A percentile compares a stretch with the other conserved stretches of the same genome.
Evolutionary conservation across 2,329 filamentous ascomycete species (phyloP).

Genomic region (Daldinia sp.): DNA sequence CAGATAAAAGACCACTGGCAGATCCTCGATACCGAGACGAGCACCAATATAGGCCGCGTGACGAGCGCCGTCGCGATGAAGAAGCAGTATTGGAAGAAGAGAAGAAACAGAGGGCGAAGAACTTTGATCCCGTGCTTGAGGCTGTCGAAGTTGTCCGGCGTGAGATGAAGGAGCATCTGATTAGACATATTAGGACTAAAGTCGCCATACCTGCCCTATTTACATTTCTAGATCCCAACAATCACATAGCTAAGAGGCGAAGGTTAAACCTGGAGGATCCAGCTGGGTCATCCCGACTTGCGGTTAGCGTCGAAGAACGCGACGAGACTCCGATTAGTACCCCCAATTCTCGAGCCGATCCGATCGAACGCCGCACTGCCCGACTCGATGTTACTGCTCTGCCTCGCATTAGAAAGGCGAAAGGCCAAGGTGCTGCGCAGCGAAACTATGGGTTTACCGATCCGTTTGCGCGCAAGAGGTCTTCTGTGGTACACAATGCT

Average conservation of each 20-base stretch:
- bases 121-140: conserved; percentile 90
- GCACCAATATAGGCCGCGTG: conserved; percentile 71
- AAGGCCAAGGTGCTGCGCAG: conserved; percentile 67
- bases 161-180: conserved; percentile 87
- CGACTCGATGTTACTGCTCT: conserved; percentile 72
- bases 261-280: conserved; percentile 70
- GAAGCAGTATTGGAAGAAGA: conserved; percentile 89
- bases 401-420: conserved; percentile 80
- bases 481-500: conserved; percentile 67
- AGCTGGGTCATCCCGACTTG: conserved; percentile 53
- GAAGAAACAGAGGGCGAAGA: conserved; percentile 85
- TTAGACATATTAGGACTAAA: conserved; percentile 88
- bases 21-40: conserved; percentile 72
- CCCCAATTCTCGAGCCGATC: conserved; percentile 72
- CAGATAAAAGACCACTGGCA: conserved; percentile 50
- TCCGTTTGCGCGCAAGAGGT: conserved; percentile 73
- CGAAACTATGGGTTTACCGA: conserved; percentile 75
- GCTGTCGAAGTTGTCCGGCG: conserved; percentile 82
- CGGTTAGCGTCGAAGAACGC: conserved; percentile 70
- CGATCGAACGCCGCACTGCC: conserved; percentile 70
- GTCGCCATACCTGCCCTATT: conserved; percentile 85
- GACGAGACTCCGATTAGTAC: conserved; percentile 74
- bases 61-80: conserved; percentile 79
- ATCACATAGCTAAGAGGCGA: conserved; percentile 82
- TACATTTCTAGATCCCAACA: conserved; percentile 83